phyloP scores from a whole-genome alignment of 2,329 filamentous ascomycete genomes.

The Fusarium secorum region DNA sequence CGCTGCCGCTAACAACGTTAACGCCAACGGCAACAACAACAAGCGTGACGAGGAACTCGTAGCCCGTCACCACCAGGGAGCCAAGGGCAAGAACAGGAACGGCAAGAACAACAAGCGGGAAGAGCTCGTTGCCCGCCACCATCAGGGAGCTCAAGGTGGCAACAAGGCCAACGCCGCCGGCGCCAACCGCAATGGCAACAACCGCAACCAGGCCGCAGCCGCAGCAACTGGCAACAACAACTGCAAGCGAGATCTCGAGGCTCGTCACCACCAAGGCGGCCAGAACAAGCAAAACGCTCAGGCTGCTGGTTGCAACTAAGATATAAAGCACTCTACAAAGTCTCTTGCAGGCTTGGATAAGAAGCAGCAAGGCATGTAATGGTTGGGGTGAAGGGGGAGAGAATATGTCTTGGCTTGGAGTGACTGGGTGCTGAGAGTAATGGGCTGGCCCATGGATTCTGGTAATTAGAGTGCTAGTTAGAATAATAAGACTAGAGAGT shows the following conservation, averaged over 20 bases:
- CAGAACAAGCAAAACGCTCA: constrained; percentile 4
- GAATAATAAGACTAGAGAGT: neutral
- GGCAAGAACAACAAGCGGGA: neutral
- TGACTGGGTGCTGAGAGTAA: neutral
- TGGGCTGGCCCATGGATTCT: constrained; percentile 1
- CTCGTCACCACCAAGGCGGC: constrained; percentile 6
- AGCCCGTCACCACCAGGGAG: constrained; percentile 3
- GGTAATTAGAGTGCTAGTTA: neutral
- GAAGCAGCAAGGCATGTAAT: neutral
- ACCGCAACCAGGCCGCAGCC: neutral
- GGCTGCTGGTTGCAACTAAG: constrained; percentile 11
- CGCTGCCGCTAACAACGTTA: neutral
- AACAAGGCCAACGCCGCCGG: neutral
- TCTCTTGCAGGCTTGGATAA: neutral
- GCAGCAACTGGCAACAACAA: neutral
- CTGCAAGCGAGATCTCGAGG: constrained; percentile 1
- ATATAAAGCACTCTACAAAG: no score
- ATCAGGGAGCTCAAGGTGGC: neutral
- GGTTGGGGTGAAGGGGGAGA: neutral
- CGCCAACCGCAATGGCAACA: neutral
- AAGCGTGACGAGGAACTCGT: neutral
- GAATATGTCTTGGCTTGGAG: neutral
- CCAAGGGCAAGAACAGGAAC: neutral
- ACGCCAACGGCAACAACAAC: neutral
- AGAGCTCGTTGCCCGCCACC: neutral